Base-by-base conservation (phyloP, 352 stramenopile species). In the Globisporangium echinulatum region DNA sequence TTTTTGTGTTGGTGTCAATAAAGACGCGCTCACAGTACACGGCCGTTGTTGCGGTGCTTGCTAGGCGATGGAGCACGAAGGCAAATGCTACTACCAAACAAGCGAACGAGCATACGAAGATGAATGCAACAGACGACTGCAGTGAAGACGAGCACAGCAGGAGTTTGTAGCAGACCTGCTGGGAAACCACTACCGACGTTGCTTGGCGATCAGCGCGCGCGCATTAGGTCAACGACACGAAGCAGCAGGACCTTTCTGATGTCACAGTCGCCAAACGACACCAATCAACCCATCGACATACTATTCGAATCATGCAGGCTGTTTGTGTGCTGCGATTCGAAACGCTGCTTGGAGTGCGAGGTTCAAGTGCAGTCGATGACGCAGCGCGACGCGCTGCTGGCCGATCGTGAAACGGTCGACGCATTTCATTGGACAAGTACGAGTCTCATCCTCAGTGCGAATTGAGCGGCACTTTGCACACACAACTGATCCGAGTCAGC, bases 321-420 rank as follows among this genome's bases (percentile, higher is more conserved):
- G n/a, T 17, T n/a, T 10, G 5, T 14, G 5, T 7, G 9, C 11
- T 17, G 11, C 14, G 11, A 47, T 7, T 47, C 42, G 42, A 19
- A 47, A 14, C 7, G 42, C 42, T 47, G 42, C 42, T 47, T 47
- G 42, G 40, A 13, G 40, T 7, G n/a, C 17, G 1, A 54, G n/a
- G 11, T 72, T 71, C 69, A 77, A 77, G 49, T 62, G 15, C n/a
- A 55, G 47, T 15, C 46, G 61, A 62, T 77, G 69, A 71, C 69
- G 71, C 69, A 47, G 63, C 61, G 54, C 63, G 67, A 78, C 64
- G 68, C 66, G 71, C 36, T 58, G 49, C 39, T 49, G 49, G 17
- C 43, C 47, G 54, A 33, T 63, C 40, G 36, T 56, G 53, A 25
- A 62, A 54, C 55, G 25, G 49, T 62, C 48, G 0, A 5, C 42